Percentiles rank a stretch among this genome's conserved stretches.
Evolutionary conservation across 495 filamentous ascomycete genomes (phyloP).

Genomic region (Podospora appendiculata): DNA sequence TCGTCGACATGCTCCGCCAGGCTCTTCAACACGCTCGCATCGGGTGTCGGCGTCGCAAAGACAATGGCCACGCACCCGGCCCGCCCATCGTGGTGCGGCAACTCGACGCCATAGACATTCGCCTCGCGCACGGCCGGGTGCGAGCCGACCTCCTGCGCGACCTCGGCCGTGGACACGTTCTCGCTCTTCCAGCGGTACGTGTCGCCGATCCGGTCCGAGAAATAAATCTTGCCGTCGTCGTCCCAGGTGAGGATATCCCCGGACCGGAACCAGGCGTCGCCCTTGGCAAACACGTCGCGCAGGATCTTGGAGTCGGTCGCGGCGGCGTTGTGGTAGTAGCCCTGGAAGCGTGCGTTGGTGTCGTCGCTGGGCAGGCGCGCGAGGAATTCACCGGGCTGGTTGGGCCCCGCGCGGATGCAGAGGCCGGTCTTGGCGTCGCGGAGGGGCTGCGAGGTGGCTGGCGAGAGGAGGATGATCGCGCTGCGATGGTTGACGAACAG

Average conservation of each 20-base stretch:
- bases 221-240: conserved; percentile 66
- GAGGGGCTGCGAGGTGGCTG: conserved; percentile 58
- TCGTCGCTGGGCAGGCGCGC: conserved; percentile 59
- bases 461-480: conserved; percentile 65
- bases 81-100: conserved; percentile 80
- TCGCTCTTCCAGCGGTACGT: conserved; percentile 97
- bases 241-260: conserved; percentile 78
- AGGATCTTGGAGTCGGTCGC: conserved; percentile 76
- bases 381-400: conserved; percentile 73
- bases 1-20: conserved; percentile 50
- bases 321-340: conserved; percentile 69
- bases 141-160: conserved; percentile 58
- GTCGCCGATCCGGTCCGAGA: conserved; percentile 85
- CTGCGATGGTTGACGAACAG: conserved; percentile 38
- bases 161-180: conserved; percentile 82
- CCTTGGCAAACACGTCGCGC: conserved; percentile 66
- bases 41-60: conserved; percentile 26
- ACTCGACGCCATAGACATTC: conserved; percentile 79
- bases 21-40: conserved; percentile 37
- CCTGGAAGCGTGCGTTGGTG: conserved; percentile 62
- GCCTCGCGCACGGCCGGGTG: conserved; percentile 67
- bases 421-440: conserved; percentile 68
- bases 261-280: conserved; percentile 78
- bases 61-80: conserved; percentile 74
- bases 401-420: conserved; percentile 51